Base-by-base conservation (phyloP, 2,329 filamentous ascomycete genomes). In the Aspergillus japonicus region DNA sequence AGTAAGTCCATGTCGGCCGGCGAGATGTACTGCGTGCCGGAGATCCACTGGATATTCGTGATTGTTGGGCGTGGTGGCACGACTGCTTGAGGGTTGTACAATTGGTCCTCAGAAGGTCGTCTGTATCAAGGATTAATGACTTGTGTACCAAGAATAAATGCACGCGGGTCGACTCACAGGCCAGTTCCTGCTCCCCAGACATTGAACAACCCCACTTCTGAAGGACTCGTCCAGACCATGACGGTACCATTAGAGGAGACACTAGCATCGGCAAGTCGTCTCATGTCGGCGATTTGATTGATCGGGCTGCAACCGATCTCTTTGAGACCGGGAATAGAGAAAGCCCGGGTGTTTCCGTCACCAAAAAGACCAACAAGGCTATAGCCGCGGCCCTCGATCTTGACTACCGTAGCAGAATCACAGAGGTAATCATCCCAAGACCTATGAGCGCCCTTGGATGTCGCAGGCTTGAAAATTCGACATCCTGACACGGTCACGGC, bases 41-140 rank as follows among this genome's bases (percentile, higher is more conserved):
- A 90, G 55, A 99, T 92, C 95, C 95, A 99, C 77, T 98, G 92
- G 42, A 99, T 77, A 69, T 96, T 96, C 21, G 91, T 96, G 61
- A 99, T 99, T 0, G 92, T 96, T 1, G 95, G 95, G 2, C 95
- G 87, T 12, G 91, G 83, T 2, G 93, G 94, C 23, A 90, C 83
- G 16, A 84, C 72, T 0, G 91, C 84, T 59, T 90, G 82, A 0
- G 90, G 87, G 71, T 98, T 96, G 75, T 91, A 86, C 3, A 99
- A 81, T 7, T 82, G 86, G 71, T 97, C 93, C n/a, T 85, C 78
- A 16, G 80, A 78, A 48, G 71, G 76, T n/a, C 75, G 73, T 56
- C 81, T 83, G 60, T 35, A 35, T 29, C 39, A 29, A 16, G 23
- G n/a, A 11, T 55, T 31, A 55, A 35, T 44, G 5, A 44, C 19